Evolutionary conservation across 2,329 filamentous ascomycete genomes (phyloP).

Genomic region (Aspergillus piperis): DNA sequence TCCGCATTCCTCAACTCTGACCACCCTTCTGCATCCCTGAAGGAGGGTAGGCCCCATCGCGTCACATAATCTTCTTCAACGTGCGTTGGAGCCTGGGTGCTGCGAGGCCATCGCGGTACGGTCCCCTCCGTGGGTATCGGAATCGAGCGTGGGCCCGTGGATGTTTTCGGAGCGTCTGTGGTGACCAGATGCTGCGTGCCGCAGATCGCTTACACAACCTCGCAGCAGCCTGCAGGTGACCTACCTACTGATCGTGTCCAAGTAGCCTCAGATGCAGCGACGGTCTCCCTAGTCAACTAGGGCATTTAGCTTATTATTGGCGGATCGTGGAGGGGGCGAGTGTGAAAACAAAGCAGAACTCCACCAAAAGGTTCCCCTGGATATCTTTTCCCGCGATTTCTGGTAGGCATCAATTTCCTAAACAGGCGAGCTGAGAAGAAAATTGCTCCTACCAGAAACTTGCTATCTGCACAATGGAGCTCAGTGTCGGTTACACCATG

Average conservation of each 20-base stretch:
- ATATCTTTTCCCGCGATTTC: slow-evolving; percentile 13
- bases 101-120: not conserved
- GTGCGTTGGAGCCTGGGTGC: not conserved
- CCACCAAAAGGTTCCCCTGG: slow-evolving; percentile 2
- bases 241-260: slow-evolving; percentile 15
- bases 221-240: slow-evolving; percentile 20
- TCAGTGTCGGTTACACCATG: not conserved
- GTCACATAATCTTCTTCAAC: slow-evolving; percentile 1
- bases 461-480: not conserved
- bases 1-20: slow-evolving; percentile 10
- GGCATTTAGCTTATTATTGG: slow-evolving; percentile 9
- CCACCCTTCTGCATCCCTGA: slow-evolving; percentile 9
- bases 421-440: not conserved
- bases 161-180: slow-evolving; percentile 13
- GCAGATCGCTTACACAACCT: slow-evolving; percentile 19
- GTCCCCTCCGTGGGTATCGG: not conserved
- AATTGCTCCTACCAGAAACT: not conserved
- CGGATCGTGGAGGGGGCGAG: not conserved
- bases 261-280: slow-evolving; percentile 12
- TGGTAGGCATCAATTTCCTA: not conserved
- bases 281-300: slow-evolving; percentile 14
- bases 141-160: slow-evolving; percentile 1
- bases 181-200: slow-evolving; percentile 14
- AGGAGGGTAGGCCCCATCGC: slow-evolving; percentile 2
- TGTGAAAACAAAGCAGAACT: not conserved